Percentiles rank a stretch among this genome's conserved stretches.
These are phyloP conservation scores for Achaetomiella virescens DNA, from an alignment of 495 filamentous ascomycete genomes.

Conservation along the genomic window DNA sequence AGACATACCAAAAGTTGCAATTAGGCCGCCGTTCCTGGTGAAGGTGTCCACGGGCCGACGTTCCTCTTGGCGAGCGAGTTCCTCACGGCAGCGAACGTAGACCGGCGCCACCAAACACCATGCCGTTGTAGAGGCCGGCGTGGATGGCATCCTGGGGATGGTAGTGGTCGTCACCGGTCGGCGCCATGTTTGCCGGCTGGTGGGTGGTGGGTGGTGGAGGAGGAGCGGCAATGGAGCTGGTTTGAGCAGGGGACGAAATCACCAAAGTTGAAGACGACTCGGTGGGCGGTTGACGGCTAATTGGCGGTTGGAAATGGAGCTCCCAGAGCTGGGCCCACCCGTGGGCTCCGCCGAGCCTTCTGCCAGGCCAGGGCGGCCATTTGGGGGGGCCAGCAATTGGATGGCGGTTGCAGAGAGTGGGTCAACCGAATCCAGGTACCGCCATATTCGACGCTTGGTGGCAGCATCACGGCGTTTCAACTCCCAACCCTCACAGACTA, in stretches of 20 bases:
- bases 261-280: conserved; percentile 5
- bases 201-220: conserved; percentile 15
- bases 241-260: neutral
- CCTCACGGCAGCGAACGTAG: conserved; percentile 66
- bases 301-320: conserved; percentile 2
- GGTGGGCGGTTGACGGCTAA: neutral
- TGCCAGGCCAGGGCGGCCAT: neutral
- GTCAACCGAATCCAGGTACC: no score
- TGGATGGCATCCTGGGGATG: conserved; percentile 74
- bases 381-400: neutral
- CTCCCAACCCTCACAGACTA: no score
- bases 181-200: conserved; percentile 48
- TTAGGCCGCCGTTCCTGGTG: conserved; percentile 46
- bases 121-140: conserved; percentile 55
- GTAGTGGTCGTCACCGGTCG: conserved; percentile 45
- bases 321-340: neutral
- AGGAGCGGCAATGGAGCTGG: neutral
- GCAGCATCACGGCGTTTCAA: no score
- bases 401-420: no score
- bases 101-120: conserved; percentile 62
- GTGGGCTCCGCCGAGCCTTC: no score
- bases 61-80: conserved; percentile 78
- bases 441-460: no score
- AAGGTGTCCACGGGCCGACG: conserved; percentile 68
- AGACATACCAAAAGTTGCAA: conserved; percentile 36